Percentiles rank a stretch among this genome's conserved stretches.
Evolutionary conservation across 2,329 filamentous ascomycete genomes (phyloP).

Genomic region (Gliomastix tumulicola): DNA sequence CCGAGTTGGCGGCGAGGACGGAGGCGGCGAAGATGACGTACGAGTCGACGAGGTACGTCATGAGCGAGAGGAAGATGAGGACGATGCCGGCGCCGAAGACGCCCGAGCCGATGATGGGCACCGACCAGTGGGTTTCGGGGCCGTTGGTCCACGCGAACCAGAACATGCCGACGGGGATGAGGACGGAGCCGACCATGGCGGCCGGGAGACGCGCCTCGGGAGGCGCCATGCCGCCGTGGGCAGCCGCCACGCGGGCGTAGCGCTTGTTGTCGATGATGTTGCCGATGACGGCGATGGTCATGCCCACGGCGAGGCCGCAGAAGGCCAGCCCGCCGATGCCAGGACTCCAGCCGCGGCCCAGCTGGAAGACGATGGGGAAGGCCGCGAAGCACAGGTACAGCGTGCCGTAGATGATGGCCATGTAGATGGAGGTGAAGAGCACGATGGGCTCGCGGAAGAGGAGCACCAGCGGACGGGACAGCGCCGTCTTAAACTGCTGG

Average conservation of each 20-base stretch:
- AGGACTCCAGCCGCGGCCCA: slow-evolving; percentile 47
- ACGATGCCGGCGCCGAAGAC: slow-evolving; percentile 52
- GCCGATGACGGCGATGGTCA: slow-evolving; percentile 48
- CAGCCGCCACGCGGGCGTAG: slow-evolving; percentile 37
- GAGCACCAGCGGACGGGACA: slow-evolving; percentile 58
- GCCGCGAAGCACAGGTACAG: slow-evolving; percentile 48
- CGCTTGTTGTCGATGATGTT: slow-evolving; percentile 45
- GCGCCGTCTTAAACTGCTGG: slow-evolving; percentile 45
- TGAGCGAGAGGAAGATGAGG: slow-evolving; percentile 57
- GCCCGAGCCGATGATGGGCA: slow-evolving; percentile 33
- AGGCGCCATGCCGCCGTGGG: slow-evolving; percentile 47
- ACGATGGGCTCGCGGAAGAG: slow-evolving; percentile 63
- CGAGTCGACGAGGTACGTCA: slow-evolving; percentile 63
- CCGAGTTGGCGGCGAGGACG: slow-evolving; percentile 64
- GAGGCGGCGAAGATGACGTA: slow-evolving; percentile 72
- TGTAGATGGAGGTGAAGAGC: slow-evolving; percentile 54
- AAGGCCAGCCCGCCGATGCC: slow-evolving; percentile 56
- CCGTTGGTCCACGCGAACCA: slow-evolving; percentile 61
- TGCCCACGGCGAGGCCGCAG: slow-evolving; percentile 56
- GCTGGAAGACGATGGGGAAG: slow-evolving; percentile 56
- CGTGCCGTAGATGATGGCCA: slow-evolving; percentile 51
- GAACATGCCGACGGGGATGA: slow-evolving; percentile 54
- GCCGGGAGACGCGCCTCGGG: slow-evolving; percentile 58
- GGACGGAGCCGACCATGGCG: slow-evolving; percentile 49
- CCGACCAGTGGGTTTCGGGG: slow-evolving; percentile 48